Percentiles rank a stretch among this genome's conserved stretches.
Conservation (phyloP, 1,139 yeast species). For the Fermentozyma sake region DNA sequence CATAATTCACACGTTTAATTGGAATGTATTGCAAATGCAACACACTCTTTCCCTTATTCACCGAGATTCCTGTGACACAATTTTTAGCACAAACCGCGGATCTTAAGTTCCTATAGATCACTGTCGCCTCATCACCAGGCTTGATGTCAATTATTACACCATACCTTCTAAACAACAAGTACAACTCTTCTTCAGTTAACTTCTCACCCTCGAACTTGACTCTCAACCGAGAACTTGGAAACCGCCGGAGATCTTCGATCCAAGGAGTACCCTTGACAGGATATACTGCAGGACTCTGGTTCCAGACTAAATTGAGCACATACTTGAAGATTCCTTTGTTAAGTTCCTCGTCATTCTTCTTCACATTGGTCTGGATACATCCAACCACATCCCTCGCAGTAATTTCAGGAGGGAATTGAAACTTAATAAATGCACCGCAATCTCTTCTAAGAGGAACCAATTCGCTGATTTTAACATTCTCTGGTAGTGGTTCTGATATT, state of each 20-base stretch:
- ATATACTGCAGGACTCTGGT: constrained; percentile 42
- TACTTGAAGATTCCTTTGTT: constrained; percentile 16
- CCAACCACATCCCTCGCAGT: constrained; percentile 48
- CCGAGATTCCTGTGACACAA: constrained; percentile 74
- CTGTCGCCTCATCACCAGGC: constrained; percentile 52
- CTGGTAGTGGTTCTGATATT: constrained; percentile 31
- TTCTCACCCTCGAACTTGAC: constrained; percentile 72
- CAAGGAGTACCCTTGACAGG: constrained; percentile 91
- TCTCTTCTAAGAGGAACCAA: constrained; percentile 73
- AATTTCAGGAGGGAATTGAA: constrained; percentile 50
- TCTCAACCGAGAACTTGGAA: constrained; percentile 59
- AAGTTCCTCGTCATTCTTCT: constrained; percentile 15
- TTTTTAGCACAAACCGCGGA: constrained; percentile 86
- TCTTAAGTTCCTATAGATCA: constrained; percentile 52
- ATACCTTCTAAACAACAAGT: constrained; percentile 78
- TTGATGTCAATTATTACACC: constrained; percentile 76
- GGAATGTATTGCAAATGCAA: constrained; percentile 74
- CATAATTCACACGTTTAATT: constrained; percentile 43
- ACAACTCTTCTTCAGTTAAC: constrained; percentile 79
- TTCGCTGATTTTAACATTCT: constrained; percentile 24
- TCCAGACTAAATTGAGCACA: constrained; percentile 12
- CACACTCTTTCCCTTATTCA: constrained; percentile 50
- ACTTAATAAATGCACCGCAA: constrained; percentile 90
- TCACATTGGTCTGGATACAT: constrained; percentile 43
- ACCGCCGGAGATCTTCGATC: constrained; percentile 87